phyloP scores from a whole-genome alignment of 108 stramenopile genomes.

The Cyclotella choctawhatcheeana region DNA sequence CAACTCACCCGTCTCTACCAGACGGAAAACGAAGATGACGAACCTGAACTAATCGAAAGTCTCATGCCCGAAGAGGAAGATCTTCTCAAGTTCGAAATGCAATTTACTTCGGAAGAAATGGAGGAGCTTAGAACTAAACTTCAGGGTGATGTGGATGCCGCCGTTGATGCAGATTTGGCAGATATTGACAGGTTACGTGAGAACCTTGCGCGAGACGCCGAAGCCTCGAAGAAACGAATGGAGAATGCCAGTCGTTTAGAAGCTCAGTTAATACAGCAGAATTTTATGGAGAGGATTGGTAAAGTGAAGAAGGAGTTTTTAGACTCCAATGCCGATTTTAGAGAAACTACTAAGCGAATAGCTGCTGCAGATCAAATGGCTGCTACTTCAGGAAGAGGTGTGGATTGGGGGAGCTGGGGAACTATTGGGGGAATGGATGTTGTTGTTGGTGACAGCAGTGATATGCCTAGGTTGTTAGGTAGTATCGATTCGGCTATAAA shows the following conservation, averaged over 20 bases:
- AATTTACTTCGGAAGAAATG: conserved; percentile 42
- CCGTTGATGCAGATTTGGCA: conserved; percentile 62
- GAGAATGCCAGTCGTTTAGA: conserved; percentile 46
- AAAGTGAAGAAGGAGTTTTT: conserved; percentile 62
- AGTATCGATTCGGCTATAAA: conserved; percentile 50
- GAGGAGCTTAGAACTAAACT: conserved; percentile 61
- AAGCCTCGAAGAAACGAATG: conserved; percentile 43
- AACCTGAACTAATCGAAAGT: conserved; percentile 20
- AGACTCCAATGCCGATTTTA: conserved; percentile 16
- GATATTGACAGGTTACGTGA: conserved; percentile 63
- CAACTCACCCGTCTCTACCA: not conserved
- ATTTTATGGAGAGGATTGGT: conserved; percentile 76
- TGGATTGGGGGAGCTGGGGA: conserved; percentile 59
- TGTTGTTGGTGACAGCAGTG: conserved; percentile 28
- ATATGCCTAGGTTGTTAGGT: conserved; percentile 24
- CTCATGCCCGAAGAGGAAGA: conserved; percentile 39
- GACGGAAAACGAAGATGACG: conserved; percentile 24
- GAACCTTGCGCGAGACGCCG: conserved; percentile 51
- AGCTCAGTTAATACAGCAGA: conserved; percentile 40
- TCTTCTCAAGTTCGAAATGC: not conserved
- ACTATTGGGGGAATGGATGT: conserved; percentile 37
- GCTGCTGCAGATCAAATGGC: conserved; percentile 59
- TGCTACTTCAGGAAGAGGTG: conserved; percentile 55
- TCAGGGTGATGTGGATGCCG: conserved; percentile 42
- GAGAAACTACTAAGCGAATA: conserved; percentile 41